Base-by-base conservation (phyloP, 2,329 filamentous ascomycete genomes). In the Botryosphaeria agaves region DNA sequence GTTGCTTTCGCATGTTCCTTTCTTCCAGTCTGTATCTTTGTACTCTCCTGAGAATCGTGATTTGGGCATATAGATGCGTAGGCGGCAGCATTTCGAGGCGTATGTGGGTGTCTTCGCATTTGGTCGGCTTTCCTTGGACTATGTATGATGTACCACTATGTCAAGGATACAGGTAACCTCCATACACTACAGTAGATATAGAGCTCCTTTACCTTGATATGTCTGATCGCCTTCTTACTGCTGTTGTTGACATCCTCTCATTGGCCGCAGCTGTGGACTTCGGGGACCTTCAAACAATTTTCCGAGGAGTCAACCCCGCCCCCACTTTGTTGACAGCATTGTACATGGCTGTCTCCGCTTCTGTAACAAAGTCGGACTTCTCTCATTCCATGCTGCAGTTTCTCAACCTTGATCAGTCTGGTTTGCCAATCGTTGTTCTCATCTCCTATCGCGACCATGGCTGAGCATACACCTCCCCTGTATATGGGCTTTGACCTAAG, bases 401-500 rank as follows among this genome's bases (percentile, higher is more conserved):
- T 4, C 7, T 23, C 12, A 4, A 11, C 4, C 9, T 23, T 23
- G 9, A 11, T 12, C 9, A 23, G 21, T 23, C 21, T 12, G 9
- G 9, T 9, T 23, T 23, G 9, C 7, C 12, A 4, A 4, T 4
- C 12, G 9, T 7, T 23, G 4, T 7, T 7, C 9, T 11, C 21
- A 11, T 7, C 21, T 23, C 9, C 3, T 23, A 11, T 23, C 21
- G 12, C 21, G 12, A 23, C 21, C 21, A 23, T 23, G 21, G 12
- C 12, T 9, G 21, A 23, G 9, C 9, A 9, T 23, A 4, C 9
- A 23, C 12, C 21, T 11, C 19, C 79, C 12, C 61, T 92, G 36
- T 93, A 92, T 50, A 65, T 93, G 47, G 89, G 89, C 36, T 85
- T 95, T 53, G 89, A 98, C 58, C 75, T 95, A 36, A 94, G 85